phyloP scores from a whole-genome alignment of 768 basidiomycete genomes.

The Mycena indigotica region DNA sequence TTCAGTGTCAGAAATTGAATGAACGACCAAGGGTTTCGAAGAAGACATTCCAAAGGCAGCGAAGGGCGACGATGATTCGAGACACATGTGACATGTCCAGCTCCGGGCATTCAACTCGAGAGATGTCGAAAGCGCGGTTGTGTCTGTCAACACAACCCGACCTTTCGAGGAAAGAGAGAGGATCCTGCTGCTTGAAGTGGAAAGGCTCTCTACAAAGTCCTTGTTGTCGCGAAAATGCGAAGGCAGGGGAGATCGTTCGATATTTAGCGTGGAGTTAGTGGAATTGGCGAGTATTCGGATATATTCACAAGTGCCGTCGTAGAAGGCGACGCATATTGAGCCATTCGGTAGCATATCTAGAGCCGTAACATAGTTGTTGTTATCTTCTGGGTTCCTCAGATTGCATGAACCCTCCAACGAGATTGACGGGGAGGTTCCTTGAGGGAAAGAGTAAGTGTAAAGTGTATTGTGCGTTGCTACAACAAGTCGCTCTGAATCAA shows the following conservation, averaged over 20 bases:
- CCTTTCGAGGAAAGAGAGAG: slow-evolving; percentile 64
- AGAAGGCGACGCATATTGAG: slow-evolving; percentile 58
- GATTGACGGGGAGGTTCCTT: slow-evolving; percentile 44
- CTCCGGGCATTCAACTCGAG: slow-evolving; percentile 54
- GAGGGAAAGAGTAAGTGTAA: slow-evolving; percentile 56
- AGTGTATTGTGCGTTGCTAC: slow-evolving; percentile 62
- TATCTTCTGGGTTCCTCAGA: slow-evolving; percentile 37
- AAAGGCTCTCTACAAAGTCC: slow-evolving; percentile 60
- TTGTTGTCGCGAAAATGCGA: slow-evolving; percentile 34
- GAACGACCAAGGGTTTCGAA: slow-evolving; percentile 56
- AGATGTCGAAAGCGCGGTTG: slow-evolving; percentile 26
- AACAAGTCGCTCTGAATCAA: slow-evolving; percentile 56
- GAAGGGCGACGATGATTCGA: slow-evolving; percentile 54
- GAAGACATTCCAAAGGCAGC: slow-evolving; percentile 72
- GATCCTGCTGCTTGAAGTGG: slow-evolving; percentile 43
- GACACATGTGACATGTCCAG: slow-evolving; percentile 65
- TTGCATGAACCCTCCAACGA: slow-evolving; percentile 48
- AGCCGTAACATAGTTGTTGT: slow-evolving; percentile 55
- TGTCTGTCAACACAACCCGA: slow-evolving; percentile 37
- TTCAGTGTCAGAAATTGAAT: slow-evolving; percentile 50
- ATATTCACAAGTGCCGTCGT: slow-evolving; percentile 58
- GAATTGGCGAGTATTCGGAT: slow-evolving; percentile 33
- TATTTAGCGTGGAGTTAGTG: slow-evolving; percentile 26
- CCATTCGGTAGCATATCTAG: slow-evolving; percentile 51
- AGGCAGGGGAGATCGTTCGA: slow-evolving; percentile 6